These are phyloP conservation scores for Mycena metata DNA, from an alignment of 768 basidiomycete species.

Conservation along the genomic window DNA sequence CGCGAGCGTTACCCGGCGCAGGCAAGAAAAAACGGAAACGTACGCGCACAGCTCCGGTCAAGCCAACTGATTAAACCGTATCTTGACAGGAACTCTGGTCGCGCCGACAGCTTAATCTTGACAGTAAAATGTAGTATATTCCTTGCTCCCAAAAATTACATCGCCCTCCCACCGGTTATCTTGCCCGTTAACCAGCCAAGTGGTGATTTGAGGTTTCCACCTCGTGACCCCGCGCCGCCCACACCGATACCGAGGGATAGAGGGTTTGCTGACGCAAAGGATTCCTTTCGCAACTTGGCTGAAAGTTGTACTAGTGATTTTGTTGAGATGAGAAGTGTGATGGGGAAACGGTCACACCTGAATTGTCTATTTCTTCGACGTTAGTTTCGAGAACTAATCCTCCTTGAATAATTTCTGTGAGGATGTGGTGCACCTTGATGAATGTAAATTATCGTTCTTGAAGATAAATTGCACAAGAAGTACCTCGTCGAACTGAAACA, in stretches of 20 bases:
- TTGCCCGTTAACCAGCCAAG: constrained; percentile 85
- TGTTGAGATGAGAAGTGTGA: constrained; percentile 9
- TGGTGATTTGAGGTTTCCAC: constrained; percentile 74
- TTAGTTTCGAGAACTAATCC: constrained; percentile 97
- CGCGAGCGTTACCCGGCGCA: constrained; percentile 63
- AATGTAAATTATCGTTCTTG: constrained; percentile 2
- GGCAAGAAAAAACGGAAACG: constrained; percentile 86
- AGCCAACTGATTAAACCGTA: not conserved
- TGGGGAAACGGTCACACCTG: constrained; percentile 61
- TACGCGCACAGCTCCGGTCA: constrained; percentile 54
- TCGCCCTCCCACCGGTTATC: constrained; percentile 74
- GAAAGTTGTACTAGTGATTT: constrained; percentile 71
- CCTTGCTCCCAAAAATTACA: constrained; percentile 45
- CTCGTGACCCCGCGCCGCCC: constrained; percentile 72
- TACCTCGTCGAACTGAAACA: constrained; percentile 99
- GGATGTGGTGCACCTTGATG: constrained; percentile 89
- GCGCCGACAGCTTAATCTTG: constrained; percentile 7
- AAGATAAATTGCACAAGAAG: not conserved
- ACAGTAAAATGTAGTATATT: not conserved
- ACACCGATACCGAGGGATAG: constrained; percentile 76
- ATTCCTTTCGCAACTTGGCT: constrained; percentile 80
- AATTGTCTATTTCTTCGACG: constrained; percentile 83
- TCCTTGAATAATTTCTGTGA: constrained; percentile 97
- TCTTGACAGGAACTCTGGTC: constrained; percentile 49
- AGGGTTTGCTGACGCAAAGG: constrained; percentile 86